These are phyloP conservation scores for Fusarium xyrophilum DNA, from an alignment of 2,329 filamentous ascomycete genomes.

Conservation along the genomic window DNA sequence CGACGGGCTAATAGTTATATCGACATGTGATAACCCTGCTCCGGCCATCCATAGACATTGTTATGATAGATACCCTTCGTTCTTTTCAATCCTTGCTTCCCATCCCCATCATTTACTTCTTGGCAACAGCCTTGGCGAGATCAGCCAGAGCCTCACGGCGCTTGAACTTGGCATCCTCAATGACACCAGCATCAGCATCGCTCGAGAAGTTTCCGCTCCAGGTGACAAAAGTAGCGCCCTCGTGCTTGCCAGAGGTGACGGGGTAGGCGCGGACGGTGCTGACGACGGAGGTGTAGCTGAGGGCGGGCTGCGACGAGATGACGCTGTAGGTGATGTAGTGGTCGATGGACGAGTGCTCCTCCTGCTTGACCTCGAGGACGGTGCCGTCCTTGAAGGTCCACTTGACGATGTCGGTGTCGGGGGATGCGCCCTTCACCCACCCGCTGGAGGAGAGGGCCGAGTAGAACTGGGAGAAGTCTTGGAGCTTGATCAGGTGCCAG, in stretches of 20 bases:
- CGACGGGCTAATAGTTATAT: background rate
- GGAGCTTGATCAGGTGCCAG: constrained; percentile 78
- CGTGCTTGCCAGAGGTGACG: constrained; percentile 69
- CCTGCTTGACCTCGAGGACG: constrained; percentile 74
- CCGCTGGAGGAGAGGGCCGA: constrained; percentile 65
- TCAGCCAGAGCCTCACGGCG: constrained; percentile 74
- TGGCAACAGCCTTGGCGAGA: constrained; percentile 59
- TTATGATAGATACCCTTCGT: background rate
- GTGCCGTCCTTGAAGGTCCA: constrained; percentile 76
- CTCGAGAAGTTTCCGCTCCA: constrained; percentile 75
- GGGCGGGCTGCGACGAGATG: constrained; percentile 69
- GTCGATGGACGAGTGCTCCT: constrained; percentile 77
- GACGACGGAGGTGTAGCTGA: constrained; percentile 70
- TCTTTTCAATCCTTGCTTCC: background rate
- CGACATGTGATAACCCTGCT: background rate
- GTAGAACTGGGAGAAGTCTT: constrained; percentile 73
- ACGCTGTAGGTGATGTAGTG: constrained; percentile 78
- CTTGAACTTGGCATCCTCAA: constrained; percentile 79
- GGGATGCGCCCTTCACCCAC: constrained; percentile 66
- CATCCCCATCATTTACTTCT: constrained; percentile 29
- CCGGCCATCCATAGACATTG: background rate
- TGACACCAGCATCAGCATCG: constrained; percentile 74
- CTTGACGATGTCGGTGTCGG: constrained; percentile 72
- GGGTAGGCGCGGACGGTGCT: constrained; percentile 71
- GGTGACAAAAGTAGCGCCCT: constrained; percentile 70